phyloP scores from a whole-genome alignment of 805 yeast species.

The Lipomyces sp. region DNA sequence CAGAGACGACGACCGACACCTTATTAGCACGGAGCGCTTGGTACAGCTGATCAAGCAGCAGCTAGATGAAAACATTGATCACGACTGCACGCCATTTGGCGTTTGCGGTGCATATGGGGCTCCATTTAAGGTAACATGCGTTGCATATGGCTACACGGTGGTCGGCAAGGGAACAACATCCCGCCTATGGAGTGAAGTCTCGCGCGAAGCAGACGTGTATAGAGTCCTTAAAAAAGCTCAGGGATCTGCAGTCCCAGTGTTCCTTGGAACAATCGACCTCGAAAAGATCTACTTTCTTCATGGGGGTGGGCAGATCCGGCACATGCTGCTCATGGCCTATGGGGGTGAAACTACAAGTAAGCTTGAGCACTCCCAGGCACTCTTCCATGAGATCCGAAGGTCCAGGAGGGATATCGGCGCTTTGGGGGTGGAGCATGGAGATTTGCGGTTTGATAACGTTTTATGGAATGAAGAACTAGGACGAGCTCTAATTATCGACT shows the following conservation, averaged over 20 bases:
- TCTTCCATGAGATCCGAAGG: background rate
- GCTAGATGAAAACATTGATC: background rate
- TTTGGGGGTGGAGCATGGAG: background rate
- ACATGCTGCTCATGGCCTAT: constrained; percentile 4
- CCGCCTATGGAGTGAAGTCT: background rate
- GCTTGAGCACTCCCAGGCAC: background rate
- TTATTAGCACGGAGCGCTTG: background rate
- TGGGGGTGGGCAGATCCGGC: background rate
- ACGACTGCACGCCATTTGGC: background rate
- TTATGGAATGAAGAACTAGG: background rate
- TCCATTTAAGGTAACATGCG: constrained; percentile 8
- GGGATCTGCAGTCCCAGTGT: constrained; percentile 6
- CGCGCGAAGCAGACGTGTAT: constrained; percentile 3
- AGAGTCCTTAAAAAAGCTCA: background rate
- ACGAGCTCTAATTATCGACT: background rate
- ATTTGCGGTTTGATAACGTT: background rate
- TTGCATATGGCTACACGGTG: constrained; percentile 8
- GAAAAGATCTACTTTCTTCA: background rate
- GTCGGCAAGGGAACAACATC: constrained; percentile 7
- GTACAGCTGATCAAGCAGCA: constrained; percentile 3
- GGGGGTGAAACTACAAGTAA: background rate
- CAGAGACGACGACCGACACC: background rate
- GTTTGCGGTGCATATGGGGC: background rate
- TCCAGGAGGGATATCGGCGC: background rate
- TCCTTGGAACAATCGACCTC: background rate